A percentile compares a stretch with the other conserved stretches of the same genome.
These are phyloP conservation scores for Camellia lanceoleosa DNA, from an alignment of 148 eudicot species.

Conservation along the genomic window DNA sequence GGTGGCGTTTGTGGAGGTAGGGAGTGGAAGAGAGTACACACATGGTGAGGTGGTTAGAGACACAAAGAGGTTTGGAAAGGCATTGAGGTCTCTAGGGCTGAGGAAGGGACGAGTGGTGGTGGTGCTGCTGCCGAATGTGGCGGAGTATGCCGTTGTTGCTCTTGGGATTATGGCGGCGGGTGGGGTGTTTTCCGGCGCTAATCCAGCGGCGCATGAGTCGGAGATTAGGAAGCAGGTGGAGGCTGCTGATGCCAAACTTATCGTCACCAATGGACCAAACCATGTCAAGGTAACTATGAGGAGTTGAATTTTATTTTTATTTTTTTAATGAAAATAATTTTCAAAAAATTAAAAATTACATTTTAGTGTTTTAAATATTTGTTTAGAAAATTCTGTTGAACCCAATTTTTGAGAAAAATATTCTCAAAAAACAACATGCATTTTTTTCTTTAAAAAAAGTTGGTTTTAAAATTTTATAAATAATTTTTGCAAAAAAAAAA, in stretches of 20 bases:
- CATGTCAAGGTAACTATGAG: conserved; percentile 52
- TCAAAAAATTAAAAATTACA: background rate
- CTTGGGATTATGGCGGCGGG: conserved; percentile 93
- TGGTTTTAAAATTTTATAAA: too few relatives aligned
- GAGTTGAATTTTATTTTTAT: background rate
- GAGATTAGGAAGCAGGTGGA: conserved; percentile 85
- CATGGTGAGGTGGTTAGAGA: conserved; percentile 62
- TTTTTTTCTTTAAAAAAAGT: too few relatives aligned
- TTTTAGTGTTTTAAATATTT: too few relatives aligned
- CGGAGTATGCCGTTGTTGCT: conserved; percentile 79
- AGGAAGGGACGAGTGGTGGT: conserved; percentile 80
- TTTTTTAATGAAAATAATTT: background rate
- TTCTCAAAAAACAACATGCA: too few relatives aligned
- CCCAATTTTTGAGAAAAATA: too few relatives aligned
- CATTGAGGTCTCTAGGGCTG: conserved; percentile 82
- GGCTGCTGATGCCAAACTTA: conserved; percentile 76
- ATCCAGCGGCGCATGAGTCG: conserved; percentile 58
- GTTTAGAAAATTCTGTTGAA: too few relatives aligned
- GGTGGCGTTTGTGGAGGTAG: conserved; percentile 79
- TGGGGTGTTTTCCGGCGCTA: conserved; percentile 84
- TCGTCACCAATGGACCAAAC: conserved; percentile 63
- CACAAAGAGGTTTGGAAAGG: conserved; percentile 74
- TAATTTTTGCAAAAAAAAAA: too few relatives aligned
- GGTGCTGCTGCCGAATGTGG: conserved; percentile 79
- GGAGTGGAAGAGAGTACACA: conserved; percentile 58